These are phyloP conservation scores for Pythium dissimile DNA, from an alignment of 352 stramenopile genomes.

Conservation along the genomic window DNA sequence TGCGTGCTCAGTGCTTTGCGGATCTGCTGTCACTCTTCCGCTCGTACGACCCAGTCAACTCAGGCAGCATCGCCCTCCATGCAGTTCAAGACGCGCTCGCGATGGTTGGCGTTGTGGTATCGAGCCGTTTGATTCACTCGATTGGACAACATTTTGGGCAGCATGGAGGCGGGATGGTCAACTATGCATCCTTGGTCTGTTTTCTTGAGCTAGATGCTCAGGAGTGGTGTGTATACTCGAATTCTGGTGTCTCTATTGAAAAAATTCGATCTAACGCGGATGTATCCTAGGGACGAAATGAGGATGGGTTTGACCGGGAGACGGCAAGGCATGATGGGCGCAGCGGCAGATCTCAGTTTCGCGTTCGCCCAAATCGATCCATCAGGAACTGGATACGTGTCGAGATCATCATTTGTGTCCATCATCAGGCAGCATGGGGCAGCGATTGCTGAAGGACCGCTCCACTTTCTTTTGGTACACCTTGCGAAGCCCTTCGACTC, in stretches of 20 bases:
- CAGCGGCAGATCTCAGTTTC: conserved; percentile 31
- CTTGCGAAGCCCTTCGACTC: conserved; percentile 49
- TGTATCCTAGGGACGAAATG: conserved; percentile 44
- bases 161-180: conserved; percentile 24
- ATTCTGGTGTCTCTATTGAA: too few relatives aligned
- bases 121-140: conserved; percentile 25
- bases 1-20: conserved; percentile 38
- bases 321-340: conserved; percentile 26
- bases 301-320: conserved; percentile 29
- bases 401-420: conserved; percentile 33
- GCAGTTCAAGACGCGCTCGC: conserved; percentile 45
- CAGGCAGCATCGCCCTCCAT: conserved; percentile 33
- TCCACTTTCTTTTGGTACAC: conserved; percentile 54
- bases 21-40: conserved; percentile 49
- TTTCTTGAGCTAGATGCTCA: conserved; percentile 50
- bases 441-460: conserved; percentile 28
- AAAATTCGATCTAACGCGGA: too few relatives aligned
- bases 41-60: conserved; percentile 38
- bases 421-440: conserved; percentile 39
- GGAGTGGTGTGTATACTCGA: conserved; percentile 54
- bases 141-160: conserved; percentile 41
- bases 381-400: conserved; percentile 35
- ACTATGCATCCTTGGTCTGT: conserved; percentile 43
- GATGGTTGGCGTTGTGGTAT: conserved; percentile 41
- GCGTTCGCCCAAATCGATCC: conserved; percentile 46